Evolutionary conservation across 2,329 filamentous ascomycete genomes (phyloP), one percentile per base, ranked within the genome.

Genomic region (Fusarium fracticaudum): DNA sequence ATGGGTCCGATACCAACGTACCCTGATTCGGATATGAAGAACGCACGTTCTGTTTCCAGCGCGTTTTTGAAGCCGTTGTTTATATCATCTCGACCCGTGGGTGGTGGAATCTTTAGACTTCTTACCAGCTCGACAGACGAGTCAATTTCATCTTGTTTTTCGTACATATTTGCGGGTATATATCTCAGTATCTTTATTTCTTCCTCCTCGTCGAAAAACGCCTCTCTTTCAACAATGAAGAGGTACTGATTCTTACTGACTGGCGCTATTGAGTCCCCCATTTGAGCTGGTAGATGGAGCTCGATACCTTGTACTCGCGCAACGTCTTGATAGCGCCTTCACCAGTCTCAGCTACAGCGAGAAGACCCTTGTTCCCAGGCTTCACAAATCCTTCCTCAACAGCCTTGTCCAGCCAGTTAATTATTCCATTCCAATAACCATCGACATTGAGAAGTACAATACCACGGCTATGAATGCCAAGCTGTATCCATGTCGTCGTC

Each of bases 401-500:
- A 12, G 93, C 91, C 74, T 90, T 93, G 78, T 88, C 87, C 67
- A 98, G 90, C 96, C 95, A 98, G 54, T 88, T 83, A 66, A 98
- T 82, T 69, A 99, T 85, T 1, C 95, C 95, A 81, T 97, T 93
- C 90, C 95, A 99, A 83, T 97, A 98, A 0, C 94, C 94, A 60
- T 95, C 91, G 24, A 98, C 88, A 81, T 98, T 98, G 76, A 94
- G 90, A 54, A 98, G 85, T 53, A 96, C 91, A 51, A 98, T 91
- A 5, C 93, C 93, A 47, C 88, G 87, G 75, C 87, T 88, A 83
- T 98, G 96, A 74, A 99, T 98, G 2, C 96, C 96, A 59, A 99
- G 85, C 85, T 98, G 96, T 83, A 98, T 98, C 95, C 96, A 99
- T 14, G 94, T 97, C 31, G 91, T 91, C 4, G 94, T 90, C 85